These are phyloP conservation scores for Elsinoe ampelina DNA, from an alignment of 2,329 filamentous ascomycete genomes.

Conservation along the genomic window DNA sequence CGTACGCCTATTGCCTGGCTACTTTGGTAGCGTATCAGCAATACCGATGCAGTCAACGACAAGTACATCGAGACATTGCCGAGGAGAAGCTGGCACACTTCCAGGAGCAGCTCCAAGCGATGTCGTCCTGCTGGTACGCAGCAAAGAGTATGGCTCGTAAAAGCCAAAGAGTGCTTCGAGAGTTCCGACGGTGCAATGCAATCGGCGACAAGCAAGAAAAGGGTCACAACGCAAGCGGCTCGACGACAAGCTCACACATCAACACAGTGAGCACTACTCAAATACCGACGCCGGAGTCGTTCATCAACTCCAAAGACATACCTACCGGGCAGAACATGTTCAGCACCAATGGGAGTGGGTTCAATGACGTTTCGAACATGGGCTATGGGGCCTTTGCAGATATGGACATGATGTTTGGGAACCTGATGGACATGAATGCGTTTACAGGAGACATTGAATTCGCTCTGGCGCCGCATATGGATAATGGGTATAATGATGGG, in stretches of 20 bases:
- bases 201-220: constrained; percentile 1
- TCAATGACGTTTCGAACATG: neutral
- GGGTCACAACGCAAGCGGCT: neutral
- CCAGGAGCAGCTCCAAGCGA: constrained; percentile 13
- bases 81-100: constrained; percentile 16
- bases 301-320: neutral
- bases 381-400: constrained; percentile 14
- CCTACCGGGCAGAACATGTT: neutral
- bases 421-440: constrained; percentile 16
- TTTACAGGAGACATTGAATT: constrained; percentile 13
- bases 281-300: constrained; percentile 6
- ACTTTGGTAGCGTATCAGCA: constrained; percentile 50
- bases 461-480: constrained; percentile 10
- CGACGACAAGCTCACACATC: neutral
- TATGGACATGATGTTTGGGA: constrained; percentile 17
- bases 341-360: neutral
- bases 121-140: constrained; percentile 13
- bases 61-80: constrained; percentile 13
- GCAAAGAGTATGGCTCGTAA: constrained; percentile 15
- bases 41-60: constrained; percentile 32
- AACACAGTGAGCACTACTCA: neutral
- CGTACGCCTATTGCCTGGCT: constrained; percentile 47
- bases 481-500: neutral
- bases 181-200: constrained; percentile 12
- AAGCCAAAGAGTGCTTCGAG: constrained; percentile 14